Base-by-base conservation (phyloP, 2,329 filamentous ascomycete genomes). In the Cercospora beticola region DNA sequence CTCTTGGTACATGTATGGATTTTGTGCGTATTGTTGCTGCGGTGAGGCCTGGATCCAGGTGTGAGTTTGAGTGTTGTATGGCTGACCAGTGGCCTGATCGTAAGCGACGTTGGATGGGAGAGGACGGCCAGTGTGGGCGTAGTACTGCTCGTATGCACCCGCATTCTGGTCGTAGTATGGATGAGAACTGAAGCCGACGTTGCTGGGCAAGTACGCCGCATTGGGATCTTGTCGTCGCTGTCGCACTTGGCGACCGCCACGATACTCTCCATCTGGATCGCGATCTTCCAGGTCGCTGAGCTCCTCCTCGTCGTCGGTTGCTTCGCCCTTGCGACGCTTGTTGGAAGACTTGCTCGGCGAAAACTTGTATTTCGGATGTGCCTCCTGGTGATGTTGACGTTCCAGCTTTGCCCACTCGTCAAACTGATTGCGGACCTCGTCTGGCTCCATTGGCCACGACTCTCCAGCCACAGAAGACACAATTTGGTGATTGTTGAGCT, bases 291-390 rank as follows among this genome's bases (percentile, higher is more conserved):
- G 71, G 31, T 78, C 77, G 65, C 74, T 74, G 9, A 72, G 68
- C 59, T 76, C 77, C n/a, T 74, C 77, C 61, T 75, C 75, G 21
- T 79, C 76, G 40, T 79, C 78, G 10, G 74, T 75, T 46, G 76
- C 68, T 23, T 79, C 74, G 21, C 74, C 75, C 66, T 78, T 78
- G 65, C 77, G 76, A 73, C 86, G 87, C 73, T 86, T 85, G 74
- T 85, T 87, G 43, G 79, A 82, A 16, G 84, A 80, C 81, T 95
- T 97, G 75, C 90, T 90, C 1, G 94, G 94, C 2, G 92, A 91
- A 82, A 98, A 99, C 80, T 97, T 98, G 84, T 98, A 99, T 52
- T 89, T 88, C 0, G 95, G 95, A 74, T 97, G 93, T 2, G 94
- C 93, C 64, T 87, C 86, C 65, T 91, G 88, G 79, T 98, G 94